phyloP scores from a whole-genome alignment of 164 flowering plant species.

The Chloranthus sessilifolius region DNA sequence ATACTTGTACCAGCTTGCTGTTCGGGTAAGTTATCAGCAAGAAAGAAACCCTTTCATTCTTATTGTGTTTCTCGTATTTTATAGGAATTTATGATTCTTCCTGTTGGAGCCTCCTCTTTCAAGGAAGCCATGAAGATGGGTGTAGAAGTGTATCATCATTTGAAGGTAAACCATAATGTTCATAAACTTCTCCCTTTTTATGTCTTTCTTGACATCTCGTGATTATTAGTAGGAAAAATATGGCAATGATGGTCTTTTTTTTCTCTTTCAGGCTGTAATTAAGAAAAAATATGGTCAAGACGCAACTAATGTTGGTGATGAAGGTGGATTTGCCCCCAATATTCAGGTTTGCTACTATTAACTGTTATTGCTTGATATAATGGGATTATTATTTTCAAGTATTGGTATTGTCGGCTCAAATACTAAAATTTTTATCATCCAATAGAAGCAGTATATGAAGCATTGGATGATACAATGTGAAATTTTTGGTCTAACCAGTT shows the following conservation, averaged over 20 bases:
- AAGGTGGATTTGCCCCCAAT: conserved; percentile 47
- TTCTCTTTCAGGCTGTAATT: conserved; percentile 26
- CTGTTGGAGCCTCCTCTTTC: conserved; percentile 40
- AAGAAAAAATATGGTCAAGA: conserved; percentile 44
- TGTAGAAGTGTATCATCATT: conserved; percentile 38
- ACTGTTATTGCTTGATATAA: too few species aligned
- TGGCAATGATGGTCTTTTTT: too few species aligned
- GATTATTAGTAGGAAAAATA: too few species aligned
- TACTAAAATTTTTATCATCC: too few species aligned
- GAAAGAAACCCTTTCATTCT: not conserved
- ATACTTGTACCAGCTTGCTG: too few species aligned
- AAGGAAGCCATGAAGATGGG: conserved; percentile 48
- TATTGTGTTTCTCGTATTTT: not conserved
- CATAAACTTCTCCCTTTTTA: not conserved
- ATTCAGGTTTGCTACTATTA: conserved; percentile 24
- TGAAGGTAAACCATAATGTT: conserved; percentile 17
- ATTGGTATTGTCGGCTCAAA: too few species aligned
- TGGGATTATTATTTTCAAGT: too few species aligned
- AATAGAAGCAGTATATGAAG: too few species aligned
- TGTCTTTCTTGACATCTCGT: too few species aligned
- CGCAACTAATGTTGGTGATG: conserved; percentile 40
- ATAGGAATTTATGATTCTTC: conserved; percentile 44
- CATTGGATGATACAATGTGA: too few species aligned
- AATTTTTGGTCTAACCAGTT: too few species aligned
- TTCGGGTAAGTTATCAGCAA: too few species aligned